Evolutionary conservation across 257 asterid species (phyloP).

Genomic region (Prunella vulgaris): DNA sequence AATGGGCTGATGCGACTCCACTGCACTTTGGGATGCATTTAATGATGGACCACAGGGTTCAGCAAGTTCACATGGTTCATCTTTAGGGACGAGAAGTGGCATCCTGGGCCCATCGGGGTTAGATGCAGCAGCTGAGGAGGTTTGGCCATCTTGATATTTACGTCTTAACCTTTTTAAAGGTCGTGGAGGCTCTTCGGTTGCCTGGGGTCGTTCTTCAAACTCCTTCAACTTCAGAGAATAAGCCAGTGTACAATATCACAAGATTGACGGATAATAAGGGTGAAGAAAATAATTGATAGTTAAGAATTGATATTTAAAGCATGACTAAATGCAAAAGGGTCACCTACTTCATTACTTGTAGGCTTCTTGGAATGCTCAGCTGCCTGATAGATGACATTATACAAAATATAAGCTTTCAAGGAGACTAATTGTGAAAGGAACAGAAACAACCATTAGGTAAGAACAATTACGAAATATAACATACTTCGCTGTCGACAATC

Average conservation of each 20-base stretch:
- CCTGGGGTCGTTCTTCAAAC: conserved; percentile 46
- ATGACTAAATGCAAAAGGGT: background rate
- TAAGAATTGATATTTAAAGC: background rate
- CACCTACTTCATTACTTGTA: conserved; percentile 30
- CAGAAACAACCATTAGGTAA: background rate
- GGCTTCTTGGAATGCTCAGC: conserved; percentile 26
- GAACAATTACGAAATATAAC: conserved; percentile 18
- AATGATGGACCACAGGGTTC: conserved; percentile 14
- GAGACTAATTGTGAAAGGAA: background rate
- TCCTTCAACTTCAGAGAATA: conserved; percentile 25
- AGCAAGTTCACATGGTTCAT: conserved; percentile 49
- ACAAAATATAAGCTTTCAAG: conserved; percentile 17
- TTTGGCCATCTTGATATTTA: conserved; percentile 42
- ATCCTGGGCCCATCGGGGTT: conserved; percentile 10
- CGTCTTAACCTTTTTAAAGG: conserved; percentile 62
- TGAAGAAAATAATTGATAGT: conserved; percentile 1
- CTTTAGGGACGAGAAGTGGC: conserved; percentile 46
- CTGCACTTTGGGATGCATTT: conserved; percentile 24
- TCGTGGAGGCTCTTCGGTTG: conserved; percentile 41
- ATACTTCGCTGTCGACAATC: conserved; percentile 28
- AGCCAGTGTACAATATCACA: conserved; percentile 6
- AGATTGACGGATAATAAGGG: conserved; percentile 7
- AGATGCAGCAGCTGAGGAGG: conserved; percentile 23
- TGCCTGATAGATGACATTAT: conserved; percentile 22
- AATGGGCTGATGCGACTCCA: conserved; percentile 23